These are phyloP conservation scores for Ambrosiella beaveri DNA, from an alignment of 2,329 filamentous ascomycete genomes.

Conservation along the genomic window DNA sequence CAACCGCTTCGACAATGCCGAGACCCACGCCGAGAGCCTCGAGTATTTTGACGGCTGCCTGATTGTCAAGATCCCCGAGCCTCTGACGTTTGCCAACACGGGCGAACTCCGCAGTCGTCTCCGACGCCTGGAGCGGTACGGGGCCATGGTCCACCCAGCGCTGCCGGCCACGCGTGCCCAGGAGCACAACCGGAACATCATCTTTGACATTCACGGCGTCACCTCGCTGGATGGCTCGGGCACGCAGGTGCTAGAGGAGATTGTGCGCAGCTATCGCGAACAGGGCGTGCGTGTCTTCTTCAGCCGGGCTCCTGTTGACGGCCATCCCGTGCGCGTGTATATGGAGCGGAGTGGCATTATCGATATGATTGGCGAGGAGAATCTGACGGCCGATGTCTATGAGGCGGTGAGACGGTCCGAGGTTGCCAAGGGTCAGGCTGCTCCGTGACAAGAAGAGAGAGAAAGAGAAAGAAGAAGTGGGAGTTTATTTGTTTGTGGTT, in stretches of 20 bases:
- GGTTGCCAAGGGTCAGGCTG: constrained; percentile 12
- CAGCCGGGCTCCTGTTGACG: constrained; percentile 33
- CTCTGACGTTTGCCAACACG: constrained; percentile 91
- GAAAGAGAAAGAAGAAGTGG: too few relatives aligned
- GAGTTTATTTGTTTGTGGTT: too few relatives aligned
- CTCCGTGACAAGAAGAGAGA: not conserved
- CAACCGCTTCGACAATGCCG: constrained; percentile 72
- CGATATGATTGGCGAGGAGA: constrained; percentile 53
- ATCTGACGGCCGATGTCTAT: constrained; percentile 71
- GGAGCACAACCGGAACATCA: constrained; percentile 79
- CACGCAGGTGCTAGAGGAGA: constrained; percentile 78
- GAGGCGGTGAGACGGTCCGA: constrained; percentile 73
- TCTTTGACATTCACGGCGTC: constrained; percentile 97
- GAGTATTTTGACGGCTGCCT: constrained; percentile 85
- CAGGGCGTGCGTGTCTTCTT: constrained; percentile 65
- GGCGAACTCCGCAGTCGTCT: constrained; percentile 76
- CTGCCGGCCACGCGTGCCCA: constrained; percentile 59
- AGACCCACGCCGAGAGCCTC: constrained; percentile 50
- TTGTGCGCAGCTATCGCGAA: constrained; percentile 64
- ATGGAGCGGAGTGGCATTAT: constrained; percentile 74
- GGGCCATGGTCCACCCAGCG: constrained; percentile 76
- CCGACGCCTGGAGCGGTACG: constrained; percentile 71
- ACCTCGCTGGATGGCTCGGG: constrained; percentile 87
- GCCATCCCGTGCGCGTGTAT: constrained; percentile 46
- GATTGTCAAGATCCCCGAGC: constrained; percentile 95